Percentiles rank a stretch among this genome's conserved stretches.
phyloP scores from a whole-genome alignment of 371 early-diverging fungal species.

The Circinella minor region DNA sequence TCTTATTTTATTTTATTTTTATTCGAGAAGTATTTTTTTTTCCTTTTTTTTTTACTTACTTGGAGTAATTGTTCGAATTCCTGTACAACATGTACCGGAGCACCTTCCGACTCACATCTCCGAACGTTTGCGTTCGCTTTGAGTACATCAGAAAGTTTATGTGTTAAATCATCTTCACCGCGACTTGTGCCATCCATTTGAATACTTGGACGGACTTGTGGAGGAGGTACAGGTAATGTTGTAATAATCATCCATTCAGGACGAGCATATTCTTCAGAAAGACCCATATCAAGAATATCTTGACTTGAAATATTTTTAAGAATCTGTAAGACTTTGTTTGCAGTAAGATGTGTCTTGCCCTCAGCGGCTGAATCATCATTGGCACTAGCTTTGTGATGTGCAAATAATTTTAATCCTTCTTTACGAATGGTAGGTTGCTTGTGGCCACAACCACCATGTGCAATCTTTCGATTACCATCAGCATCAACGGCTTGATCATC shows the following conservation, averaged over 20 bases:
- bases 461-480: constrained; percentile 56
- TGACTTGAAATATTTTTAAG: constrained; percentile 92
- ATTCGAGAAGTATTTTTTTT: no score
- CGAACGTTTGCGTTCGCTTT: constrained; percentile 95
- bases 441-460: constrained; percentile 94
- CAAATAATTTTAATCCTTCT: constrained; percentile 89
- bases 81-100: constrained; percentile 93
- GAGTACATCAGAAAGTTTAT: constrained; percentile 95
- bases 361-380: constrained; percentile 64
- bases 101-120: constrained; percentile 94
- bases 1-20: no score
- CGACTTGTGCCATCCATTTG: constrained; percentile 93
- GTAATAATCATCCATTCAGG: constrained; percentile 99
- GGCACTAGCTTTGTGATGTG: constrained; percentile 65
- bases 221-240: constrained; percentile 97
- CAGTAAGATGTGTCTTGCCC: constrained; percentile 79
- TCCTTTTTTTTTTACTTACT: constrained; percentile 26
- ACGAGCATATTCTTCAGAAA: constrained; percentile 91
- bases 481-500: constrained; percentile 48
- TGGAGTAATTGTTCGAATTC: constrained; percentile 97
- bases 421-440: constrained; percentile 93
- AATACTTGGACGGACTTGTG: constrained; percentile 99
- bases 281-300: constrained; percentile 91
- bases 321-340: constrained; percentile 85
- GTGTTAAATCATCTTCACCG: constrained; percentile 99